A percentile compares a stretch with the other conserved stretches of the same genome.
These are phyloP conservation scores for Chaetomidium leptoderma DNA, from an alignment of 495 filamentous ascomycete species.

Conservation along the genomic window DNA sequence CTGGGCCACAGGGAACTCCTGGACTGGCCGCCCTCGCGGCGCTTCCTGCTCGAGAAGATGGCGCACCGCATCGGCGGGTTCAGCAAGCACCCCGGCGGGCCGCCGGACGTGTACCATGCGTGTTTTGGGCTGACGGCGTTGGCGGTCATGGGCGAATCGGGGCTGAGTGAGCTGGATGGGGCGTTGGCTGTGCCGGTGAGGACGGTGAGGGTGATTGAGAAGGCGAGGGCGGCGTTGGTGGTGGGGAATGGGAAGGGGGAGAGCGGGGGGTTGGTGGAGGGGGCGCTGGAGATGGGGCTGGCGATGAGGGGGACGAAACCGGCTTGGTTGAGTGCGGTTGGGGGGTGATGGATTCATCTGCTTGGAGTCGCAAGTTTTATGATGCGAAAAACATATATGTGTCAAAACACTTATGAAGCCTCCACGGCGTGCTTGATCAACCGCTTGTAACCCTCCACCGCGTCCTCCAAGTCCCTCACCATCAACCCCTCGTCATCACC, in stretches of 20 bases:
- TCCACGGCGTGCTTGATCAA: slow-evolving; percentile 60
- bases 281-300: slow-evolving; percentile 28
- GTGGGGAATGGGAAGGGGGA: slow-evolving; percentile 22
- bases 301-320: slow-evolving; percentile 15
- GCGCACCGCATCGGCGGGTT: slow-evolving; percentile 91
- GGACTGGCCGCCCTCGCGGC: slow-evolving; percentile 55
- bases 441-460: slow-evolving; percentile 67
- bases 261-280: slow-evolving; percentile 12
- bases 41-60: slow-evolving; percentile 81
- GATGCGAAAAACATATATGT: too few relatives aligned
- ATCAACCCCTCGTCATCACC: slow-evolving; percentile 76
- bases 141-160: slow-evolving; percentile 57
- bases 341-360: background rate
- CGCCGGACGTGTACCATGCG: slow-evolving; percentile 86
- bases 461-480: slow-evolving; percentile 61
- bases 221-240: slow-evolving; percentile 34
- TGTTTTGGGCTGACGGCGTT: slow-evolving; percentile 82
- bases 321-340: slow-evolving; percentile 14
- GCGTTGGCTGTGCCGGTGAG: slow-evolving; percentile 60
- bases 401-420: background rate
- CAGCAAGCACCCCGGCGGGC: slow-evolving; percentile 72
- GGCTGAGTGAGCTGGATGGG: slow-evolving; percentile 61
- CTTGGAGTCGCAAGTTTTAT: too few relatives aligned
- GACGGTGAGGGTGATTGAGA: slow-evolving; percentile 43
- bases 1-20: slow-evolving; percentile 52